A percentile compares a stretch with the other conserved stretches of the same genome.
Evolutionary conservation across 345 rosid species (phyloP).

Genomic region (Rhodamnia argentea): DNA sequence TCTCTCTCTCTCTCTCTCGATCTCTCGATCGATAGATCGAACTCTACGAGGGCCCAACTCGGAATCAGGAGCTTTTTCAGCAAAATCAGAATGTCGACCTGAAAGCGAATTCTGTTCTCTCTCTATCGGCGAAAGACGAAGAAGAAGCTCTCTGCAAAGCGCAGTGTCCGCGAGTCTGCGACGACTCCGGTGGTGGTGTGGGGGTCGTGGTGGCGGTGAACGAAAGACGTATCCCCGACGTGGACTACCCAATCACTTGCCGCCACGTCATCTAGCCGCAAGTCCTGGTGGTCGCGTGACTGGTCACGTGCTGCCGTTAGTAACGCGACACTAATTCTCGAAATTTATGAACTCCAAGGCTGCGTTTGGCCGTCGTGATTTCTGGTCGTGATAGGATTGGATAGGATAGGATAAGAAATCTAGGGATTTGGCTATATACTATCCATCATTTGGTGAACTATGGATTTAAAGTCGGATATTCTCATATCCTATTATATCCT

Average conservation of each 20-base stretch:
- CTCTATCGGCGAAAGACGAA: not conserved
- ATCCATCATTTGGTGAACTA: too few species aligned
- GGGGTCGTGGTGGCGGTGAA: not conserved
- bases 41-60: not conserved
- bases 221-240: not conserved
- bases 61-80: not conserved
- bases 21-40: not conserved
- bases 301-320: not conserved
- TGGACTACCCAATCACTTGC: not conserved
- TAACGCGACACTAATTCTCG: accelerated
- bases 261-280: not conserved
- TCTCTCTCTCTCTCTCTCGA: not conserved
- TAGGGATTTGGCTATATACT: too few species aligned
- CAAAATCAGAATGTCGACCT: not conserved
- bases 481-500: too few species aligned
- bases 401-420: too few species aligned
- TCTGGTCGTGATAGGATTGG: too few species aligned
- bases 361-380: too few species aligned
- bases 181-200: not conserved
- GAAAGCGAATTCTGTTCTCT: not conserved
- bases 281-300: not conserved
- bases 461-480: too few species aligned
- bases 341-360: not conserved
- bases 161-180: not conserved
- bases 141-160: not conserved